Evolutionary conservation across 306 rosid genomes (phyloP), one percentile per base, ranked within the genome.

Genomic region (Acmispon strigosus): DNA sequence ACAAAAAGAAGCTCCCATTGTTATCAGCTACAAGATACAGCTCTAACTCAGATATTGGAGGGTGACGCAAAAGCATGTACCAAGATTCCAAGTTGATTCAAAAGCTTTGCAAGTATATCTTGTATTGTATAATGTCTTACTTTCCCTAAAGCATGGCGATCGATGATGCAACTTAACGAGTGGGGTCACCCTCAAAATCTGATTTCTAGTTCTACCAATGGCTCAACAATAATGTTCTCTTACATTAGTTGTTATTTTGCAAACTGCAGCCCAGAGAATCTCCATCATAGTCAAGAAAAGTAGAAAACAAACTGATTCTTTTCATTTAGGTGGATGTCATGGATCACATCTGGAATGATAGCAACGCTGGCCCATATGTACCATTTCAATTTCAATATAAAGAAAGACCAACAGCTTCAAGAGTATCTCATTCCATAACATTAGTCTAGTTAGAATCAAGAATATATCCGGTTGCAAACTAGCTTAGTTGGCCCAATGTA

Each of bases 371-470:
- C 4, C 34, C 8, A 32, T 43, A 15, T 12, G 43, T 19, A 47
- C 62, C 62, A 39, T 62, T 67, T 41, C 62, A 73, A 39, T 62
- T 67, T 41, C 34, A 22, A 47, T 52, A n/a, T 32, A 6, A 32
- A 1, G 1, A 14, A 50, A 39, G 53, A 73, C 54, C 29, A 62
- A 62, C 53, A 62, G n/a, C 48, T 50, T 49, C 44, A 11, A 4
- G 45, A 51, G 78, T 62, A 50, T 62, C 54, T 39, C 54, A 62
- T 73, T 73, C 71, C 37, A 8, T 9, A 2, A 32, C 37, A 32
- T 32, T 9, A 10, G 22, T 37, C 59, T 43, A n/a, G n/a, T n/a
- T 27, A 8, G 15, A 69, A 39, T 32, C 0, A 32, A 5, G 37
- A 6, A 32, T 32, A 32, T 32, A 1, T 32, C 5, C 1, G 10